Conservation (phyloP, 257 asterid species). For the Asclepias syriaca region DNA sequence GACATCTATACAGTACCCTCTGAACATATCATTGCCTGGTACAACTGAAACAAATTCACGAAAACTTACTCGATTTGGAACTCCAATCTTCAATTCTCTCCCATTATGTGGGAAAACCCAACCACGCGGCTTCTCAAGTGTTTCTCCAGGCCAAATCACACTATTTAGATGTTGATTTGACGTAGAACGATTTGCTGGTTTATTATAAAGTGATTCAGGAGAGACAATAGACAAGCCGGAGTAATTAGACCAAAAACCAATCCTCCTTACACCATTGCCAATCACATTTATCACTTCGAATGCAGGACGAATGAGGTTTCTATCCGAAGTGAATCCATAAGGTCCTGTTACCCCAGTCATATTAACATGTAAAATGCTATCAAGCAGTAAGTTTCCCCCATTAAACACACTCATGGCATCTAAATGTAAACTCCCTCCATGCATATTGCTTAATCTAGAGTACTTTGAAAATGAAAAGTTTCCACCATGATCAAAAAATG, state of each 20-base stretch:
- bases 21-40: slow-evolving; percentile 28
- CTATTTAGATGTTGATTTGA: slow-evolving; percentile 26
- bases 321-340: slow-evolving; percentile 31
- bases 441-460: slow-evolving; percentile 23
- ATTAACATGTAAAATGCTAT: slow-evolving; percentile 31
- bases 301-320: slow-evolving; percentile 41
- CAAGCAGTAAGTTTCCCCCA: slow-evolving; percentile 39
- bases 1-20: slow-evolving; percentile 57
- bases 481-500: slow-evolving; percentile 36
- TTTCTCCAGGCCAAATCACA: slow-evolving; percentile 60
- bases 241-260: slow-evolving; percentile 54
- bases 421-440: slow-evolving; percentile 24
- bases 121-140: slow-evolving; percentile 45
- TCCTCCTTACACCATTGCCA: slow-evolving; percentile 36
- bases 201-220: slow-evolving; percentile 38
- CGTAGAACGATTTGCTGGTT: slow-evolving; percentile 32
- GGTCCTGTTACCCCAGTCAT: slow-evolving; percentile 60
- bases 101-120: slow-evolving; percentile 60
- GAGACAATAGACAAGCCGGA: slow-evolving; percentile 49
- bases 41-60: slow-evolving; percentile 34
- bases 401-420: slow-evolving; percentile 38
- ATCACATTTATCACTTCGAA: slow-evolving; percentile 53
- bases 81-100: slow-evolving; percentile 45
- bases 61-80: slow-evolving; percentile 50
- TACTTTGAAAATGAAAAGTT: slow-evolving; percentile 40